phyloP scores from a whole-genome alignment of 441 rosid species.

The Aquilaria agallochum region DNA sequence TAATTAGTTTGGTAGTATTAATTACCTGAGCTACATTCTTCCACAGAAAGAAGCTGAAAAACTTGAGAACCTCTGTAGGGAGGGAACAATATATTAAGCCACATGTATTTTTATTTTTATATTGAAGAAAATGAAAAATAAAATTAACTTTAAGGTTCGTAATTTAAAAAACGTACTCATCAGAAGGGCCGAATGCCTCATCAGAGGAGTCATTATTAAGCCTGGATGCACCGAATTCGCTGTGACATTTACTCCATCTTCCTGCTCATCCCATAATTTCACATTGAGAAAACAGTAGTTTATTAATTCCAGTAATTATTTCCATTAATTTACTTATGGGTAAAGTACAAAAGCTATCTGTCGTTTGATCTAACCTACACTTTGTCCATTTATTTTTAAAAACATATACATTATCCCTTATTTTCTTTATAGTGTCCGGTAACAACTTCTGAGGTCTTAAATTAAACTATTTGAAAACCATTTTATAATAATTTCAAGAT shows the following conservation, averaged over 20 bases:
- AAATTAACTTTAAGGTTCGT: neutral
- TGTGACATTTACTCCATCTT: constrained; percentile 71
- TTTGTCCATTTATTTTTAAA: no score
- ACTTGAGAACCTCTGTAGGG: constrained; percentile 49
- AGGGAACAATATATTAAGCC: neutral
- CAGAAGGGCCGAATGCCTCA: constrained; percentile 38
- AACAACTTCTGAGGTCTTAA: no score
- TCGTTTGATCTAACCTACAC: no score
- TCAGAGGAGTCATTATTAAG: constrained; percentile 74
- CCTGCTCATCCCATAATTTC: constrained; percentile 30
- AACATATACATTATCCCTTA: no score
- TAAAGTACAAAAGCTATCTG: no score
- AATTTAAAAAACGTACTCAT: constrained; percentile 41
- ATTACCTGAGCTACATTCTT: constrained; percentile 83
- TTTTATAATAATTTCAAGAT: no score
- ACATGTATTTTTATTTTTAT: no score
- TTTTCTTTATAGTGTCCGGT: no score
- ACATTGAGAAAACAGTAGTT: neutral
- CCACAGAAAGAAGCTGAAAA: constrained; percentile 66
- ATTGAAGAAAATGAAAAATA: neutral
- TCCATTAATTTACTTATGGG: no score
- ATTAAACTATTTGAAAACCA: no score
- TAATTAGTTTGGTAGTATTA: neutral
- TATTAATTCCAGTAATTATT: neutral
- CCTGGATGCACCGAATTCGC: constrained; percentile 92